Conservation (phyloP, 352 stramenopile genomes). For the Elongisporangium prolatum region DNA sequence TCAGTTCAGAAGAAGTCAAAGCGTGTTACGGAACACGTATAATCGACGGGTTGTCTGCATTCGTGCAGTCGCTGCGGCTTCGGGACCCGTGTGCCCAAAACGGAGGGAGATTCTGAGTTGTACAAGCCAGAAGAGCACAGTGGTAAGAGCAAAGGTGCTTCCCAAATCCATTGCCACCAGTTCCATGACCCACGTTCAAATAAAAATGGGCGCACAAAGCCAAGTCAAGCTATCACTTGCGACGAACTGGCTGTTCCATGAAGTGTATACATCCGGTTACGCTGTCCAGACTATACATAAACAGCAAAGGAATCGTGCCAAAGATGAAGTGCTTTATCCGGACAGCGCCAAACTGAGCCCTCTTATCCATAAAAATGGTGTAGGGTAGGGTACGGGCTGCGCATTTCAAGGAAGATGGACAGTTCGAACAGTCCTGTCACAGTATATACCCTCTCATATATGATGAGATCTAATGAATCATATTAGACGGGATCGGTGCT, state of each 20-base stretch:
- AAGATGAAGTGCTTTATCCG: background rate
- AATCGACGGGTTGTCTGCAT: background rate
- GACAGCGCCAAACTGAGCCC: background rate
- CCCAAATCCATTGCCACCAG: background rate
- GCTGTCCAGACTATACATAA: background rate
- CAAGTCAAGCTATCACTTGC: background rate
- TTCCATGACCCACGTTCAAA: background rate
- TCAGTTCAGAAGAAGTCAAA: background rate
- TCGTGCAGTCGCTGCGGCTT: background rate
- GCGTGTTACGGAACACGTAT: background rate
- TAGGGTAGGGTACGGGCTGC: background rate
- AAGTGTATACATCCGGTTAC: background rate
- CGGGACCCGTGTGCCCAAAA: background rate
- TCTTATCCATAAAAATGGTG: background rate
- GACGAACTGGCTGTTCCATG: background rate
- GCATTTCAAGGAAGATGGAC: background rate
- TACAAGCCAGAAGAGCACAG: background rate
- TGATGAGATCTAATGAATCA: background rate
- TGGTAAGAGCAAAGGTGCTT: background rate
- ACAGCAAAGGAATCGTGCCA: background rate
- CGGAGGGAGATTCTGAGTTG: background rate
- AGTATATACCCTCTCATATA: background rate
- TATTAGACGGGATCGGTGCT: background rate
- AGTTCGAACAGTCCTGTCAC: background rate
- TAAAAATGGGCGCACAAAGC: background rate